Evolutionary conservation across 1,284 basidiomycete species (phyloP), one percentile per base, ranked within the genome.

Genomic region (Lentinula novae-zelandiae): DNA sequence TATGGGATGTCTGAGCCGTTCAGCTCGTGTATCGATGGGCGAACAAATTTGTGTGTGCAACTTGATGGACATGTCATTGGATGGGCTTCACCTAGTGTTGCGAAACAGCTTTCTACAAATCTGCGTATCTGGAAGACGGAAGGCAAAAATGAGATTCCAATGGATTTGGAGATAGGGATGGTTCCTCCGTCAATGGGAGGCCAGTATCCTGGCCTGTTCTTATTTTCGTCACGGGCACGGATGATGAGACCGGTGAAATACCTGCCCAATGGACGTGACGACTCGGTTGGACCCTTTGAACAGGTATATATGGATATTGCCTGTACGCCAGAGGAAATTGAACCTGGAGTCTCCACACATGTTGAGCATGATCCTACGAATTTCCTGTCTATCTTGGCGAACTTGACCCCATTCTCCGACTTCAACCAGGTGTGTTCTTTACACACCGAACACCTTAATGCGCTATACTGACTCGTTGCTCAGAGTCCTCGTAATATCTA

Each of bases 291-390:
- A 2, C 86, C 96, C 1, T 99, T 99, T 68, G 97, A 99, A 76
- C 97, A 99, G 76, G 97, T 99, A 9, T 99, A 99, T 75, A 96
- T 99, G 92, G 93, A 99, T 72, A 93, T 99, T 70, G 96, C 97
- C 0, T 92, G 95, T 71, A 93, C 87, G 59, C 89, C 88, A 4
- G 89, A 91, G 67, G 97, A 98, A 73, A 89, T 98, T 57, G 93
- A 97, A 66, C 75, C 80, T 53, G 87, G 83, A 15, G 81, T 94
- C 4, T 91, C 94, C 6, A 90, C 90, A 0, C 97, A 99, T 73
- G 89, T 98, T 58, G 97, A 99, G 76, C 89, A 95, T 68, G 84
- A 93, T 52, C 94, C 97, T 3, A 98, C 97, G 4, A 96, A 95
- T 73, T 96, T 99, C 75, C 79, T 99, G 61, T 97, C 95, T 1